These are phyloP conservation scores for Silybum marianum DNA, from an alignment of 129 eudicot genomes.

Conservation along the genomic window DNA sequence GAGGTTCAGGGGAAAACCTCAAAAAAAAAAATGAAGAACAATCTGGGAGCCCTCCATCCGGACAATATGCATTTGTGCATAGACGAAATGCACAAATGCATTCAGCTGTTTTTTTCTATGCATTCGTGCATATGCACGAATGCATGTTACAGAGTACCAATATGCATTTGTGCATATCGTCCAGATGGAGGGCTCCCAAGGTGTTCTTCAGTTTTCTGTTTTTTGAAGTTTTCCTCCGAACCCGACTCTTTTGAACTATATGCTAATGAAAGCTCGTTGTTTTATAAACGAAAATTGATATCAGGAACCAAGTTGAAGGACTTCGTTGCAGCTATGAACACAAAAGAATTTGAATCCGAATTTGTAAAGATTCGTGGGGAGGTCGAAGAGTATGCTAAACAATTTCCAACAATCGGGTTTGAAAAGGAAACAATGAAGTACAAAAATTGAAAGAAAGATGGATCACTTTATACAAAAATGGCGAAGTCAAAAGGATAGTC, in stretches of 20 bases:
- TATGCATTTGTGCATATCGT: too few species aligned
- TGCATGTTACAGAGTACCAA: too few species aligned
- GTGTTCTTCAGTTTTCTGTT: too few species aligned
- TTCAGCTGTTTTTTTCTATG: too few species aligned
- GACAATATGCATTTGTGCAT: too few species aligned
- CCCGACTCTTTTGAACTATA: background rate
- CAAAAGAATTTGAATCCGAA: conserved; percentile 51
- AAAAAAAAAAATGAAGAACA: too few species aligned
- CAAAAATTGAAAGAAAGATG: conserved; percentile 44
- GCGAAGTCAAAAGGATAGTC: background rate
- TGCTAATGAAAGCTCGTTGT: conserved; percentile 23
- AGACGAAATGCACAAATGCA: too few species aligned
- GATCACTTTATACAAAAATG: background rate
- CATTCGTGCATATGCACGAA: too few species aligned
- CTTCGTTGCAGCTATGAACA: conserved; percentile 71
- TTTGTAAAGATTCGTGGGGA: conserved; percentile 53
- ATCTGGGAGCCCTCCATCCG: too few species aligned
- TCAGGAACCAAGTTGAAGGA: conserved; percentile 92
- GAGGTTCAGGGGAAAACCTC: too few species aligned
- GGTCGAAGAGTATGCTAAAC: conserved; percentile 92
- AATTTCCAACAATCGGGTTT: conserved; percentile 90
- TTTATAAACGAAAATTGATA: conserved; percentile 17
- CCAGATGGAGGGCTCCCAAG: too few species aligned
- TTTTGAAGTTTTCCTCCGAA: too few species aligned
- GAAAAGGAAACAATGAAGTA: conserved; percentile 92